These are phyloP conservation scores for Pseudogymnoascus sp. DNA, from an alignment of 2,329 filamentous ascomycete species.

Conservation along the genomic window DNA sequence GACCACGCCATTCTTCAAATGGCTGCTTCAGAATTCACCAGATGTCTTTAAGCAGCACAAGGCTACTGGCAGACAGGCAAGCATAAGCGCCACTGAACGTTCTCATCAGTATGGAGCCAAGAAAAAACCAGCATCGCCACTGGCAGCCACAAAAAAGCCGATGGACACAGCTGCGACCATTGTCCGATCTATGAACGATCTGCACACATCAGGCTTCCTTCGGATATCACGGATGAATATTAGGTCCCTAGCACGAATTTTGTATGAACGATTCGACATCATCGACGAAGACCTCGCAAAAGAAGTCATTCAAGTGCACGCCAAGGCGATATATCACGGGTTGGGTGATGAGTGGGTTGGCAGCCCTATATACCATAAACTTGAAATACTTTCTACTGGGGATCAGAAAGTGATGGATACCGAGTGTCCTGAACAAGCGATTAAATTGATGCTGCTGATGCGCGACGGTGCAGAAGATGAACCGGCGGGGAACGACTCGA, in stretches of 20 bases:
- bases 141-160: not conserved
- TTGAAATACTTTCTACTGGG: not conserved
- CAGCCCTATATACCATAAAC: constrained; percentile 9
- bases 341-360: constrained; percentile 11
- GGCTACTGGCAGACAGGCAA: not conserved
- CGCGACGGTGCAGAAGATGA: not conserved
- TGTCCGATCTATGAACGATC: constrained; percentile 6
- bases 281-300: constrained; percentile 9
- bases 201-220: not conserved
- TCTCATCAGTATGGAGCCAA: not conserved
- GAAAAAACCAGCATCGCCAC: not conserved
- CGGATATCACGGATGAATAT: constrained; percentile 10
- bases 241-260: not conserved
- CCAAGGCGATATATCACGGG: constrained; percentile 9
- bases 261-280: constrained; percentile 13
- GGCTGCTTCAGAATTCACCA: constrained; percentile 31
- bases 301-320: constrained; percentile 11
- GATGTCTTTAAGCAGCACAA: not conserved
- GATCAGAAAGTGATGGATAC: not conserved
- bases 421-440: not conserved
- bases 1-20: constrained; percentile 40
- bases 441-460: not conserved
- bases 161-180: not conserved
- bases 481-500: not conserved
- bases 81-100: not conserved